A percentile compares a stretch with the other conserved stretches of the same genome.
Evolutionary conservation across 139 green algal genomes (phyloP).

Genomic region (Microglena sp.): DNA sequence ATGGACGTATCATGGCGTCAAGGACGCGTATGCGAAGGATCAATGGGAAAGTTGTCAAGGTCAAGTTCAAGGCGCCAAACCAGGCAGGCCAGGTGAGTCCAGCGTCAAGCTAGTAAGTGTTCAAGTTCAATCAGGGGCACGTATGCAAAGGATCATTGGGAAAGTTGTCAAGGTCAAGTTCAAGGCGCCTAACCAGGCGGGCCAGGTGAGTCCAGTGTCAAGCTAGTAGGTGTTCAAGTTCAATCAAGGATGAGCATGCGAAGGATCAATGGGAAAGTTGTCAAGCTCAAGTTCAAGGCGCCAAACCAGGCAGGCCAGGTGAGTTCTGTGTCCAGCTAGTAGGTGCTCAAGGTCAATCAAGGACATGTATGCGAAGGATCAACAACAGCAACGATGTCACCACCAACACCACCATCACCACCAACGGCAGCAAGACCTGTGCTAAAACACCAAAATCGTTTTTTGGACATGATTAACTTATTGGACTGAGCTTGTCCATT

Average conservation of each 20-base stretch:
- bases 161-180: no score
- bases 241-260: neutral
- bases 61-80: no score
- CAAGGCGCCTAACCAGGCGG: no score
- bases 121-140: neutral
- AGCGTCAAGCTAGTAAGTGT: neutral
- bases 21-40: slow-evolving; percentile 11
- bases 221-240: neutral
- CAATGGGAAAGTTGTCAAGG: no score
- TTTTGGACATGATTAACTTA: no score
- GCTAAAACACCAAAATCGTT: no score
- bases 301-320: no score
- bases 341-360: neutral
- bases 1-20: slow-evolving; percentile 6
- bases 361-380: neutral
- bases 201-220: neutral
- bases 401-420: no score
- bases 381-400: no score
- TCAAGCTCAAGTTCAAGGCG: no score
- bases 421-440: no score
- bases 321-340: neutral
- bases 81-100: neutral
- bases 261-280: neutral
- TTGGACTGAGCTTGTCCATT: neutral
- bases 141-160: neutral